These are phyloP conservation scores for Tricholoma saponaceum DNA, from an alignment of 768 basidiomycete species.

Conservation along the genomic window DNA sequence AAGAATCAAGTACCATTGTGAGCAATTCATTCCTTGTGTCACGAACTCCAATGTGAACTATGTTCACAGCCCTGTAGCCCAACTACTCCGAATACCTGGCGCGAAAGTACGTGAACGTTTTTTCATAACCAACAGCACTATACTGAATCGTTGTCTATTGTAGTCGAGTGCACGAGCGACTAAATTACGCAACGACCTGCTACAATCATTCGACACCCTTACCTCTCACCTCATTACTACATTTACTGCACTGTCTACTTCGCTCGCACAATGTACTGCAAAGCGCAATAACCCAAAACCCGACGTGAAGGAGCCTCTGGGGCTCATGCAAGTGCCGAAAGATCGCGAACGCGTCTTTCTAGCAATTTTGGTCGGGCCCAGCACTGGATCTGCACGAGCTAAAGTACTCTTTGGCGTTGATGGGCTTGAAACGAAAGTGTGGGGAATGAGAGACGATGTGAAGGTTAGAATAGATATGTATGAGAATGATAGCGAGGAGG, in stretches of 20 bases:
- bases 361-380: slow-evolving; percentile 64
- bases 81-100: slow-evolving; percentile 52
- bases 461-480: slow-evolving; percentile 13
- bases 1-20: slow-evolving; percentile 81
- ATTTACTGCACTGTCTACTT: slow-evolving; percentile 67
- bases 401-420: slow-evolving; percentile 62
- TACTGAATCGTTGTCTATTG: neutral
- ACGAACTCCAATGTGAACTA: neutral
- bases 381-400: slow-evolving; percentile 54
- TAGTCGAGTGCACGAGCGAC: slow-evolving; percentile 46
- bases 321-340: neutral
- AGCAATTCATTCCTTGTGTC: slow-evolving; percentile 23
- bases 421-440: slow-evolving; percentile 50
- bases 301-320: neutral
- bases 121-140: neutral
- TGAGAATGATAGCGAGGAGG: slow-evolving; percentile 22
- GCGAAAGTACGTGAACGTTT: slow-evolving; percentile 31
- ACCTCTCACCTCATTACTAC: slow-evolving; percentile 73
- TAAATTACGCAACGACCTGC: slow-evolving; percentile 58
- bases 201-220: slow-evolving; percentile 66
- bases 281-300: neutral
- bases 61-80: slow-evolving; percentile 53
- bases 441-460: slow-evolving; percentile 31
- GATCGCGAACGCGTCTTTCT: slow-evolving; percentile 42
- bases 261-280: slow-evolving; percentile 39